These are phyloP conservation scores for Saccharomyces hybrid DNA, from an alignment of 1,139 yeast species.

Conservation along the genomic window DNA sequence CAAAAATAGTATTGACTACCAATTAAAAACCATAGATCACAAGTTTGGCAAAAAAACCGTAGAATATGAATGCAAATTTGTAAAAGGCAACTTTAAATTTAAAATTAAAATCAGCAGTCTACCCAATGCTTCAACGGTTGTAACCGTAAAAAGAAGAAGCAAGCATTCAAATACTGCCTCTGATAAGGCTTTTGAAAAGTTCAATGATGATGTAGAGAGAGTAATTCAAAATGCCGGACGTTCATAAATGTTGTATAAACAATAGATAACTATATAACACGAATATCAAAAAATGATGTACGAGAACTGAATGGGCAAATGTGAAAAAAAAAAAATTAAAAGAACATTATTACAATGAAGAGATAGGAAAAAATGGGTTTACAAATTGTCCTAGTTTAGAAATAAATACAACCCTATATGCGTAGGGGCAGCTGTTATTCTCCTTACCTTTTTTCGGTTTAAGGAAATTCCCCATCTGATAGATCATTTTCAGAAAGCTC, in stretches of 20 bases:
- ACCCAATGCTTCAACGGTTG: slow-evolving; percentile 8
- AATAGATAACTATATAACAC: background rate
- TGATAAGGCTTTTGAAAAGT: slow-evolving; percentile 14
- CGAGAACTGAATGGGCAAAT: background rate
- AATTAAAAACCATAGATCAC: slow-evolving; percentile 18
- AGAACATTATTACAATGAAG: background rate
- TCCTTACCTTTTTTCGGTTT: background rate
- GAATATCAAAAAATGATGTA: background rate
- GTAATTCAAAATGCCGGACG: slow-evolving; percentile 13
- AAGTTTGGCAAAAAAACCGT: slow-evolving; percentile 18
- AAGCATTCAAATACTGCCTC: slow-evolving; percentile 7
- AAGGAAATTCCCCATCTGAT: background rate
- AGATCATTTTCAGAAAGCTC: background rate
- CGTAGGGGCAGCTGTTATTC: background rate
- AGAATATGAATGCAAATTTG: slow-evolving; percentile 26
- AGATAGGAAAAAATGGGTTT: background rate
- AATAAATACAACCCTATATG: background rate
- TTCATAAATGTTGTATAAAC: background rate
- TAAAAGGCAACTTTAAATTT: slow-evolving; percentile 22
- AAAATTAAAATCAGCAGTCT: slow-evolving; percentile 17
- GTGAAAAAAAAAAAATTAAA: background rate
- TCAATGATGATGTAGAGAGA: slow-evolving; percentile 17
- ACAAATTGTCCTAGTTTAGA: background rate
- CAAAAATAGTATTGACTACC: slow-evolving; percentile 23
- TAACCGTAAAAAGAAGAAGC: slow-evolving; percentile 18